These are phyloP conservation scores for Penicillium steckii DNA, from an alignment of 495 filamentous ascomycete genomes.

Conservation along the genomic window DNA sequence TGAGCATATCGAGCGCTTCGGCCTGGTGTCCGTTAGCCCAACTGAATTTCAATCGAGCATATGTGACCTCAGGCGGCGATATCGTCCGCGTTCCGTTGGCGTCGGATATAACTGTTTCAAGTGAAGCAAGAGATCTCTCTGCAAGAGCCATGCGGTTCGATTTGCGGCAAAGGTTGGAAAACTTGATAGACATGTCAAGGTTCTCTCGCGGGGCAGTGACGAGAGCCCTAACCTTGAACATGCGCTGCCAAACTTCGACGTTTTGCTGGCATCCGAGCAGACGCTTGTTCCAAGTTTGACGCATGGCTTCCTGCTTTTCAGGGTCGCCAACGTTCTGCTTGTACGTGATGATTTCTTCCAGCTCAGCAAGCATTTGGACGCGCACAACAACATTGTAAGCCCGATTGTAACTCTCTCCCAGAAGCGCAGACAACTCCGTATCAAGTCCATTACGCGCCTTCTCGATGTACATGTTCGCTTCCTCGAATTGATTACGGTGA, in stretches of 20 bases:
- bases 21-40: conserved; percentile 77
- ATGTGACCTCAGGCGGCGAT: conserved; percentile 75
- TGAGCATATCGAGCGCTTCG: conserved; percentile 73
- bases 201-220: conserved; percentile 90
- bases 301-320: conserved; percentile 86
- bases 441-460: conserved; percentile 91
- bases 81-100: conserved; percentile 49
- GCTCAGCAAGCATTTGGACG: conserved; percentile 96
- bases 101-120: conserved; percentile 63
- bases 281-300: conserved; percentile 90
- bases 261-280: conserved; percentile 95
- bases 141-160: conserved; percentile 93
- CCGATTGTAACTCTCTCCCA: conserved; percentile 94
- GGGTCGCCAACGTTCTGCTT: conserved; percentile 79
- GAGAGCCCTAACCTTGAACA: conserved; percentile 90
- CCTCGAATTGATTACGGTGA: conserved; percentile 91
- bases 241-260: conserved; percentile 96
- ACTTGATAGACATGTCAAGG: conserved; percentile 99
- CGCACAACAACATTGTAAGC: conserved; percentile 95
- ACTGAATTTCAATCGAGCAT: conserved; percentile 90
- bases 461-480: conserved; percentile 80
- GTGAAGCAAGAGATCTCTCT: conserved; percentile 86
- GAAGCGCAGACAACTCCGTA: conserved; percentile 87
- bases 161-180: conserved; percentile 95
- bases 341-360: conserved; percentile 97